Conservation (phyloP, 352 stramenopile species). For the Pythium myriotylum region DNA sequence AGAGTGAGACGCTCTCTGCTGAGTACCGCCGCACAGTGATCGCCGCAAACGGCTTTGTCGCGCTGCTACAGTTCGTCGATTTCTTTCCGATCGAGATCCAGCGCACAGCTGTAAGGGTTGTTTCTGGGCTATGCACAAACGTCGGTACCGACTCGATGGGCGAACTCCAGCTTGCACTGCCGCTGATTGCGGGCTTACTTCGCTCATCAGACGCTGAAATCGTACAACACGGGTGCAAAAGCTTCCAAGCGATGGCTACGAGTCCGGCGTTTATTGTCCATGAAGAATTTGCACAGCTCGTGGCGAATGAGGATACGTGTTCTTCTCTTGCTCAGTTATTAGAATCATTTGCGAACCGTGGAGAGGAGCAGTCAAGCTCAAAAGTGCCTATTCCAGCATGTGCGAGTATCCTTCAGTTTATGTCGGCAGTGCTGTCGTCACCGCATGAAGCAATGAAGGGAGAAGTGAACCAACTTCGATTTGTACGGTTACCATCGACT, state of each 20-base stretch:
- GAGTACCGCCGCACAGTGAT: conserved; percentile 51
- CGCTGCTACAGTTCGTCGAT: conserved; percentile 77
- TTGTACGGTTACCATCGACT: conserved; percentile 46
- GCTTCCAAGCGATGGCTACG: conserved; percentile 49
- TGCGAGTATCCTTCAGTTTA: conserved; percentile 19
- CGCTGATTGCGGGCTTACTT: conserved; percentile 50
- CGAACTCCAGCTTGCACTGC: conserved; percentile 42
- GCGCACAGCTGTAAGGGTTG: conserved; percentile 55
- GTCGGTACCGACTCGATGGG: conserved; percentile 32
- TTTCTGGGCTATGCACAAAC: conserved; percentile 53
- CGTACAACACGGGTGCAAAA: conserved; percentile 49
- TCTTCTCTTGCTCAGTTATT: conserved; percentile 32
- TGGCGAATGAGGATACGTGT: conserved; percentile 50
- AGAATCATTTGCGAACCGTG: conserved; percentile 9
- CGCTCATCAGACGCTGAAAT: conserved; percentile 61
- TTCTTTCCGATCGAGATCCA: conserved; percentile 83
- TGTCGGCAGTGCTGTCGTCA: conserved; percentile 17
- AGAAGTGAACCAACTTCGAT: conserved; percentile 39
- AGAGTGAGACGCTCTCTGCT: background rate
- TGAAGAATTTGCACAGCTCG: conserved; percentile 36
- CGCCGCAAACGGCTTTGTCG: conserved; percentile 63
- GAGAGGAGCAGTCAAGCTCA: background rate
- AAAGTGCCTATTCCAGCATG: conserved; percentile 1
- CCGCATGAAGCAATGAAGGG: conserved; percentile 18
- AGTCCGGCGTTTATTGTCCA: conserved; percentile 45